Percentiles rank a stretch among this genome's conserved stretches.
Evolutionary conservation across 202 grass and related monocot species (phyloP).

Genomic region (Schoenoplectus triqueter): DNA sequence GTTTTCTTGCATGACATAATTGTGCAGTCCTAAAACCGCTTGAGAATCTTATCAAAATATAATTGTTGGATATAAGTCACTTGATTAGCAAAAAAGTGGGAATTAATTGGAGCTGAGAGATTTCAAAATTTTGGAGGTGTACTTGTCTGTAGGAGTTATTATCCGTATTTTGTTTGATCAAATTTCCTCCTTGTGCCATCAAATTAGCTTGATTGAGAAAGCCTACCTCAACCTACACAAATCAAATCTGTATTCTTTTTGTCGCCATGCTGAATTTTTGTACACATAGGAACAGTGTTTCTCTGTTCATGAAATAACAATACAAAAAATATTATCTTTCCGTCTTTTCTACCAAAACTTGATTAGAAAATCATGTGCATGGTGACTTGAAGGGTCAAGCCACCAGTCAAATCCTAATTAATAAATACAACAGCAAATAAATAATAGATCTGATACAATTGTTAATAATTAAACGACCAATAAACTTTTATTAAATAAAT

Average conservation of each 20-base stretch:
- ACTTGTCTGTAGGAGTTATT: constrained; percentile 27
- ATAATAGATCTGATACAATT: no score
- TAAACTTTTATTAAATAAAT: no score
- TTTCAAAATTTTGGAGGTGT: constrained; percentile 2
- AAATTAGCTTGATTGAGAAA: constrained; percentile 35
- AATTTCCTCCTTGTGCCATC: constrained; percentile 18
- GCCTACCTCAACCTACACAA: constrained; percentile 17
- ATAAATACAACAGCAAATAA: background rate
- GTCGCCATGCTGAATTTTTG: constrained; percentile 31
- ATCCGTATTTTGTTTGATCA: background rate
- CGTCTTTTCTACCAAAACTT: background rate
- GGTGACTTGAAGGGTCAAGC: background rate
- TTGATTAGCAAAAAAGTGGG: background rate
- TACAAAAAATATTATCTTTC: background rate
- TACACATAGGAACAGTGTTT: constrained; percentile 24
- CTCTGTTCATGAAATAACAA: background rate
- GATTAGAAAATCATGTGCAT: background rate
- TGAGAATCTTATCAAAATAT: constrained; percentile 27
- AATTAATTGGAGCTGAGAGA: background rate
- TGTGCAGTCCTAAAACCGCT: constrained; percentile 12
- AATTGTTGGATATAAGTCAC: constrained; percentile 11
- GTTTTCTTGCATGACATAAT: constrained; percentile 24
- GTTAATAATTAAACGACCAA: no score
- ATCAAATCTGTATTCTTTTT: background rate
- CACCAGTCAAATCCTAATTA: background rate